Conservation (phyloP, 768 basidiomycete genomes). For the Artomyces pyxidatus region DNA sequence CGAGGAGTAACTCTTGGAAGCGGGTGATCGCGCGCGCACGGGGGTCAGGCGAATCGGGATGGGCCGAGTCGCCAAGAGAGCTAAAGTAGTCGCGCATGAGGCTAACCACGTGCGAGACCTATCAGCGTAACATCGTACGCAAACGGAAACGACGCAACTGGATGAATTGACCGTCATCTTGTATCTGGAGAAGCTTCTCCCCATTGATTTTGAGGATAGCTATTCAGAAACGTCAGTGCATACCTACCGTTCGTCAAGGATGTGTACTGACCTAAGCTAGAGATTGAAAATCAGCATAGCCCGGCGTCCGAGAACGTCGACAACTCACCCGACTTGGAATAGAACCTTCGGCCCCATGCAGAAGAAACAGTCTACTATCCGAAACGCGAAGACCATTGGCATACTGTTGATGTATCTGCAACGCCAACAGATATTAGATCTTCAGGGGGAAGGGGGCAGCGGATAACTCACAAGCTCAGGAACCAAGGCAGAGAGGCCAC, state of each 20-base stretch:
- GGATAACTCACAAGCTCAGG: constrained; percentile 73
- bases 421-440: not conserved
- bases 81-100: constrained; percentile 95
- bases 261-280: constrained; percentile 46
- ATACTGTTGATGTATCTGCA: constrained; percentile 82
- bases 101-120: too few relatives aligned
- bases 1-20: constrained; percentile 93
- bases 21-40: constrained; percentile 89
- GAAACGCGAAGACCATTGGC: constrained; percentile 97
- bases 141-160: constrained; percentile 44
- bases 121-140: too few relatives aligned
- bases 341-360: constrained; percentile 98
- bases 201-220: constrained; percentile 98
- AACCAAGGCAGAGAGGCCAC: constrained; percentile 99
- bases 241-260: not conserved
- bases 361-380: constrained; percentile 96
- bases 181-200: constrained; percentile 81
- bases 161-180: constrained; percentile 96
- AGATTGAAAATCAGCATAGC: constrained; percentile 5
- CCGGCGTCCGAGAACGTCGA: not conserved
- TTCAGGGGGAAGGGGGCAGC: not conserved
- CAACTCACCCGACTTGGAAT: constrained; percentile 91
- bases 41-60: constrained; percentile 82
- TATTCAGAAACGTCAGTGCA: constrained; percentile 18
- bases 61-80: constrained; percentile 88